phyloP scores from a whole-genome alignment of 768 basidiomycete genomes.

The Lactarius tabidus region DNA sequence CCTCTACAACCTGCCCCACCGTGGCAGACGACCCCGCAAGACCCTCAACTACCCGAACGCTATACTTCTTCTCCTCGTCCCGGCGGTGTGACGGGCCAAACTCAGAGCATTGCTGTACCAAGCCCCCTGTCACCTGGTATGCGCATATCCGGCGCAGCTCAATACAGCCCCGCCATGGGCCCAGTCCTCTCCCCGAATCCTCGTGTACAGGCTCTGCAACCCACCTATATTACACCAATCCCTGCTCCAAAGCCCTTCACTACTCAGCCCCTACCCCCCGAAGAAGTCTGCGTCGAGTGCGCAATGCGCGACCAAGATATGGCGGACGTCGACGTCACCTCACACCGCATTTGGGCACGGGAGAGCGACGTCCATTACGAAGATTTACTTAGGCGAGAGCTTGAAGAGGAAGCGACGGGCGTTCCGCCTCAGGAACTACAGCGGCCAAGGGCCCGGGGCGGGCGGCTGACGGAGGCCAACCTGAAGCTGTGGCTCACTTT shows the following conservation, averaged over 20 bases:
- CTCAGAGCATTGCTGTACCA: conserved; percentile 1
- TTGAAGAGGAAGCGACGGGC: conserved; percentile 59
- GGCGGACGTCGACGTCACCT: conserved; percentile 88
- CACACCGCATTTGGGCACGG: conserved; percentile 86
- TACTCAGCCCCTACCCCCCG: conserved; percentile 44
- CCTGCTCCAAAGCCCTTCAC: conserved; percentile 51
- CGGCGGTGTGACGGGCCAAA: background rate
- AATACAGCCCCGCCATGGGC: conserved; percentile 28
- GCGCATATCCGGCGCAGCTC: conserved; percentile 9
- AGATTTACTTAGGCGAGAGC: conserved; percentile 69
- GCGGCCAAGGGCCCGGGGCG: conserved; percentile 62
- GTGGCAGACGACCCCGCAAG: conserved; percentile 4
- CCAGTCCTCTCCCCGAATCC: conserved; percentile 62
- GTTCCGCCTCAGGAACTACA: conserved; percentile 49
- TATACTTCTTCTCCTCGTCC: conserved; percentile 9
- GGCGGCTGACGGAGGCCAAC: conserved; percentile 70
- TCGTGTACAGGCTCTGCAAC: conserved; percentile 67
- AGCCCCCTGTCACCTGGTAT: conserved; percentile 8
- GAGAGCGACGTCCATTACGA: conserved; percentile 80
- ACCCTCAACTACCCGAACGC: conserved; percentile 5
- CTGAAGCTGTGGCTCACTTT: conserved; percentile 75
- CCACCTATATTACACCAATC: conserved; percentile 65
- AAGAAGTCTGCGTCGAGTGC: conserved; percentile 94
- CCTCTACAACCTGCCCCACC: conserved; percentile 5
- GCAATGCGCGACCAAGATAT: conserved; percentile 99